Evolutionary conservation across 2,329 filamentous ascomycete genomes (phyloP).

Genomic region (Trichophyton schoenleinii): DNA sequence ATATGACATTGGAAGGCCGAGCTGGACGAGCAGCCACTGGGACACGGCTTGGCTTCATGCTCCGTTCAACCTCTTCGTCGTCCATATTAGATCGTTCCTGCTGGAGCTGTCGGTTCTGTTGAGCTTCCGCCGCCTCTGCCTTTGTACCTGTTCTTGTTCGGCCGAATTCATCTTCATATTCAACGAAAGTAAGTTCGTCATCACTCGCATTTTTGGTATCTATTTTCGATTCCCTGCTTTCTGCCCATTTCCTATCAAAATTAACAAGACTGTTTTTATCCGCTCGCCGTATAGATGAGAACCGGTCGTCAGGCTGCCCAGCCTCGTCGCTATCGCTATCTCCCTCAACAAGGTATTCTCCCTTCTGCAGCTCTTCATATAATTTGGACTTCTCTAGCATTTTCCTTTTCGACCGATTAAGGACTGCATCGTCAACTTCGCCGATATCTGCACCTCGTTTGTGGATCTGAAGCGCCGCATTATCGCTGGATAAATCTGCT

Average conservation of each 20-base stretch:
- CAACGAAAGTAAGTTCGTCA: slow-evolving; percentile 52
- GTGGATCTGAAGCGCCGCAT: slow-evolving; percentile 48
- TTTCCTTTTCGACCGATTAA: slow-evolving; percentile 58
- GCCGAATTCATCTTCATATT: slow-evolving; percentile 87
- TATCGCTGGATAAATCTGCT: slow-evolving; percentile 43
- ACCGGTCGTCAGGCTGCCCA: slow-evolving; percentile 18
- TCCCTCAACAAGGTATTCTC: slow-evolving; percentile 54
- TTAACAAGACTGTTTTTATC: slow-evolving; percentile 55
- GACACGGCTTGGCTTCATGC: slow-evolving; percentile 15
- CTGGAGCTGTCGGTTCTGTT: slow-evolving; percentile 31
- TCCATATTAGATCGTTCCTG: slow-evolving; percentile 11
- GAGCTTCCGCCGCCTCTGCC: slow-evolving; percentile 52
- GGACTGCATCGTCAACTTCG: slow-evolving; percentile 43
- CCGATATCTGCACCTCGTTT: slow-evolving; percentile 49
- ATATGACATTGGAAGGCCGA: slow-evolving; percentile 58
- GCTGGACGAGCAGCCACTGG: slow-evolving; percentile 32
- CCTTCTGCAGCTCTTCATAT: slow-evolving; percentile 81
- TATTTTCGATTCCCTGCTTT: slow-evolving; percentile 30
- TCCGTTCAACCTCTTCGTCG: slow-evolving; percentile 12
- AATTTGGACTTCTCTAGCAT: slow-evolving; percentile 84
- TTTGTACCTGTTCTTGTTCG: slow-evolving; percentile 62
- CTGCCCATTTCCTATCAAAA: slow-evolving; percentile 92
- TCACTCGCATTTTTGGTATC: slow-evolving; percentile 24
- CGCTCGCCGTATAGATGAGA: slow-evolving; percentile 10
- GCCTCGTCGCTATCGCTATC: slow-evolving; percentile 26